Base-by-base conservation (phyloP, 352 stramenopile species). In the Phytophthora constricta region DNA sequence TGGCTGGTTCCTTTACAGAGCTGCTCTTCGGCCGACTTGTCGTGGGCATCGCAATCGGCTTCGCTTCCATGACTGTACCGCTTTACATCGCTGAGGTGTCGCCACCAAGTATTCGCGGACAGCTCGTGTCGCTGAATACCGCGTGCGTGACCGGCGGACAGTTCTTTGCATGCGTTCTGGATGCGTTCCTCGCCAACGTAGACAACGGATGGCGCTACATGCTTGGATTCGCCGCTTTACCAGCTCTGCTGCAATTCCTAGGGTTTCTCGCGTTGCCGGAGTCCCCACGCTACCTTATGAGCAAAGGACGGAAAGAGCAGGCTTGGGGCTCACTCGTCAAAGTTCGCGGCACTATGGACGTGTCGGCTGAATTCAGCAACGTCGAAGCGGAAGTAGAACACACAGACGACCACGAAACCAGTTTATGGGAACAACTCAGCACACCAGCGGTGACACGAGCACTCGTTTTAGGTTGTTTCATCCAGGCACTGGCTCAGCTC, bases 51-150 rank as follows among this genome's bases (percentile, higher is more conserved):
- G 86, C 70, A 23, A 86, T 94, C 41, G 86, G 86, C 42, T 79
- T 84, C 56, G 89, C 82, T 8, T 94, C 86, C 41, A 90, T 89
- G 79, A 88, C 79, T 33, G 82, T 94, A 26, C 86, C 86, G 49
- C 70, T 94, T 17, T 94, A 94, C 56, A 91, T 94, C 53, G 84
- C 86, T 26, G 86, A 94, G 56, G 80, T 83, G 10, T 91, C 86
- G 13, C 84, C 86, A 0, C 76, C 86, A 9, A 68, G 88, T 22
- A 80, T 87, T 19, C 84, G 86, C 31, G 87, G 87, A 0, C 80
- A 70, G 5, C 69, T 94, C 22, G 84, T 94, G n/a, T 92, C 86
- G 17, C 65, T 92, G 48, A 94, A 94, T 51, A 90, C 79, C n/a
- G 74, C 89, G 5, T 62, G 89, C 17, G 75, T 92, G 26, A 94